Conservation (phyloP, 441 rosid genomes). For the Mallotus repandus region DNA sequence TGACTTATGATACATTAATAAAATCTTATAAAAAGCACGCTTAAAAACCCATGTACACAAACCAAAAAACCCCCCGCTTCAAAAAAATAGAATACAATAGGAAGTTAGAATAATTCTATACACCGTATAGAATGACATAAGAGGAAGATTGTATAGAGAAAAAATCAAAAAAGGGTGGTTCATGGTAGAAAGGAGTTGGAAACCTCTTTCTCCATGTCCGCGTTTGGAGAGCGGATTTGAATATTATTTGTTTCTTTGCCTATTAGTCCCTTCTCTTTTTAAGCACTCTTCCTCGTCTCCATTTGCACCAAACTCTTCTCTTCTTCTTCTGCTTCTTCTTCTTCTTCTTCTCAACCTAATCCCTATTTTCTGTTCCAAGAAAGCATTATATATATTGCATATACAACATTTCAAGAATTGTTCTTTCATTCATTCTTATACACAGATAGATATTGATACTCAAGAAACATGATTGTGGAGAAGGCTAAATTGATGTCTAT, state of each 20-base stretch:
- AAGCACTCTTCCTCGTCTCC: constrained; percentile 10
- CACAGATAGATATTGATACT: neutral
- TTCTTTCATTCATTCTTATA: neutral
- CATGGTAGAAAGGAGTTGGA: constrained; percentile 30
- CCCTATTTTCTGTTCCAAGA: neutral
- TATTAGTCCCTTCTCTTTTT: neutral
- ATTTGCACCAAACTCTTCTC: constrained; percentile 4
- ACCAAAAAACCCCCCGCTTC: too few species aligned
- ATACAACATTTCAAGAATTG: neutral
- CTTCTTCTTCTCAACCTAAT: neutral
- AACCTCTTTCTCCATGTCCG: constrained; percentile 35
- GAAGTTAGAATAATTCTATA: constrained; percentile 21
- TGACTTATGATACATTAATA: constrained; percentile 10
- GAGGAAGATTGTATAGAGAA: neutral
- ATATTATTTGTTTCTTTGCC: neutral
- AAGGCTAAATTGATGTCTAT: constrained; percentile 46
- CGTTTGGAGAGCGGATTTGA: constrained; percentile 25
- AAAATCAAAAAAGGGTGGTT: constrained; percentile 20
- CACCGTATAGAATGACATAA: neutral
- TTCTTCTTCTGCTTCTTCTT: neutral
- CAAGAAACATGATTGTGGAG: constrained; percentile 37
- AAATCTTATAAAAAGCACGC: constrained; percentile 15
- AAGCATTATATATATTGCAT: too few species aligned
- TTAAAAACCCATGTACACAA: too few species aligned
- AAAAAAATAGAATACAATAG: neutral